Evolutionary conservation across 805 yeast species (phyloP), one percentile per base, ranked within the genome.

Genomic region (Lachancea cidri): DNA sequence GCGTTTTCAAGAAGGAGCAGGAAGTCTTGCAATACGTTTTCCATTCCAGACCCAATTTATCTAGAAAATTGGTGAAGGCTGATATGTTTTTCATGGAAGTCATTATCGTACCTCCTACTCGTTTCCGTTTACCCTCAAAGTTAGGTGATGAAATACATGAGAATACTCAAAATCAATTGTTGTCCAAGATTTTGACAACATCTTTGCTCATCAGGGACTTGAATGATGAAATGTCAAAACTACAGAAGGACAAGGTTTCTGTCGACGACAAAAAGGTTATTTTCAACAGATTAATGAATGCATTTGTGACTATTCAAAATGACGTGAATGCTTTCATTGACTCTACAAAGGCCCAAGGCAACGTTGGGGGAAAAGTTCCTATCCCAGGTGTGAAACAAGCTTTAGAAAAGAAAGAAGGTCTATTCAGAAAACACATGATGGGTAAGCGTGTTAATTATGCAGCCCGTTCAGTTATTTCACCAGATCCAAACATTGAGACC

Each of bases 371-470:
- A 48, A 66, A 77, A 37, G 55, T 57, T 25, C 89, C 96, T 18
- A 76, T 78, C 30, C 99, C 99, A 2, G 99, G 99, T 71, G 79
- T 93, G 57, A 93, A 93, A 64, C 98, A 93, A 72, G 95, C 96
- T 8, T 73, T 93, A 58, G 99, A 93, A 67, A 91, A 93, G 80
- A 93, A 93, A 64, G 99, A 93, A 68, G 99, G 99, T 62, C 73
- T 91, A 50, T 93, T 93, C 74, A 80, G 99, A 72, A 93, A 91
- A 64, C 96, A 93, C 61, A 93, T 93, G 98, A 93, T 93, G 99
- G 99, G 99, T 63, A 93, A 93, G 74, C 88, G 99, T 73, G 99
- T 93, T 45, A 94, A 93, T 65, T 91, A 86, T 59, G 96, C 98
- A 40, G 98, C 98, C 38, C 87, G 99, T 69, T 91, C 98, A 7